Percentiles rank a stretch among this genome's conserved stretches.
Conservation (phyloP, 345 rosid genomes). For the Linum usitatissimum region DNA sequence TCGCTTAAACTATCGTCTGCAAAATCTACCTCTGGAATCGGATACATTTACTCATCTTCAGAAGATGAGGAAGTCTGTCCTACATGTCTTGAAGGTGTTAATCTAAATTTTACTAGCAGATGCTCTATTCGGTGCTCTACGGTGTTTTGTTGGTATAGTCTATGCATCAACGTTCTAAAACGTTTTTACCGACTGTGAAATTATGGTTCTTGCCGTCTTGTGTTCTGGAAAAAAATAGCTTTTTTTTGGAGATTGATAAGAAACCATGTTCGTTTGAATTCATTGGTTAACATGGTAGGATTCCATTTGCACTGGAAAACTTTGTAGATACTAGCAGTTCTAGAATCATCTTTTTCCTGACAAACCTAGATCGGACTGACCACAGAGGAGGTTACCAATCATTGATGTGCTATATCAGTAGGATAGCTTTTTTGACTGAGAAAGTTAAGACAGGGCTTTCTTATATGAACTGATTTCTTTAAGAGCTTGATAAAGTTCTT, state of each 20-base stretch:
- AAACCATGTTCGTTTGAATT: background rate
- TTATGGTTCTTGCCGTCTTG: background rate
- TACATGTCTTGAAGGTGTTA: conserved; percentile 91
- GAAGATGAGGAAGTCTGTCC: conserved; percentile 97
- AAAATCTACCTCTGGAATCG: conserved; percentile 34
- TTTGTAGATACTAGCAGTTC: background rate
- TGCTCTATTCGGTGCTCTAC: conserved; percentile 1
- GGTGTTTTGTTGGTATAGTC: background rate
- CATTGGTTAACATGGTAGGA: background rate
- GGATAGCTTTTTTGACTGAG: no score
- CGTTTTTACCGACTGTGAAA: background rate
- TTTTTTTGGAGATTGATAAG: no score
- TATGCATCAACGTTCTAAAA: background rate
- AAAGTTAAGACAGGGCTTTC: no score
- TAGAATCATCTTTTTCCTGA: background rate
- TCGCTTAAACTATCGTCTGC: conserved; percentile 37
- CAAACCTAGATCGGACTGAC: background rate
- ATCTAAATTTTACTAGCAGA: conserved; percentile 4
- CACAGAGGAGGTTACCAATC: background rate
- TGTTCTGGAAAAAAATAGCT: background rate
- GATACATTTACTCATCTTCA: conserved; percentile 35
- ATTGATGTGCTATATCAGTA: no score
- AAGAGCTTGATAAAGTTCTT: no score
- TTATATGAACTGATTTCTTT: no score
- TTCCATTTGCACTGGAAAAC: background rate